A percentile compares a stretch with the other conserved stretches of the same genome.
These are phyloP conservation scores for Teunomyces tritomae DNA, from an alignment of 805 yeast genomes.

Conservation along the genomic window DNA sequence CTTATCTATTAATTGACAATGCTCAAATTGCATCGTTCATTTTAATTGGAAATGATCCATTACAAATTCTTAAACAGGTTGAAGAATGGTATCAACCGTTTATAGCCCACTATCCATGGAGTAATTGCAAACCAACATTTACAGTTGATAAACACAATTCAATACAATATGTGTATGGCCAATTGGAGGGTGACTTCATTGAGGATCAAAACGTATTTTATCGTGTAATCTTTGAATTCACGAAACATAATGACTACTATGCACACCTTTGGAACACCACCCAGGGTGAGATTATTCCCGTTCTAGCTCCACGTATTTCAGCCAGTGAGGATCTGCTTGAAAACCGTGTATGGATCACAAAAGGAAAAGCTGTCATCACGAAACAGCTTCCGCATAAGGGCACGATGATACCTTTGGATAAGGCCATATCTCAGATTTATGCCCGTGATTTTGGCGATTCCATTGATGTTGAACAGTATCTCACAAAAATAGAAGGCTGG, in stretches of 20 bases:
- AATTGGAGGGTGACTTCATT: slow-evolving; percentile 39
- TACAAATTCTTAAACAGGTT: slow-evolving; percentile 1
- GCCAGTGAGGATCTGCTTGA: slow-evolving; percentile 49
- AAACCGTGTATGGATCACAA: slow-evolving; percentile 54
- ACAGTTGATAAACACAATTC: not conserved
- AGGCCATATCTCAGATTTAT: slow-evolving; percentile 8
- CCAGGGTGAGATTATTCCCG: slow-evolving; percentile 18
- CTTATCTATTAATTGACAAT: not conserved
- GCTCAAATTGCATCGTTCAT: not conserved
- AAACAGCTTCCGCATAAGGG: slow-evolving; percentile 4
- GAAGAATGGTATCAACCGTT: slow-evolving; percentile 17
- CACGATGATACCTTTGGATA: slow-evolving; percentile 1
- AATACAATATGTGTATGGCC: slow-evolving; percentile 35
- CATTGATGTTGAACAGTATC: not conserved
- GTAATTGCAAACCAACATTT: slow-evolving; percentile 6
- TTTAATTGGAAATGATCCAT: not conserved
- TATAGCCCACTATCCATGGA: slow-evolving; percentile 22
- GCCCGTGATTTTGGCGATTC: slow-evolving; percentile 5
- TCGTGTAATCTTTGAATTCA: slow-evolving; percentile 37
- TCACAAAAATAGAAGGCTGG: not conserved
- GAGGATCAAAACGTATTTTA: slow-evolving; percentile 48
- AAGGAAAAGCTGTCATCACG: slow-evolving; percentile 27
- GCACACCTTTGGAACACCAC: slow-evolving; percentile 6
- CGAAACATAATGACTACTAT: slow-evolving; percentile 12
- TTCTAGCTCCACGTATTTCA: slow-evolving; percentile 43